These are phyloP conservation scores for Zasmidium cellare DNA, from an alignment of 2,329 filamentous ascomycete genomes.

Conservation along the genomic window DNA sequence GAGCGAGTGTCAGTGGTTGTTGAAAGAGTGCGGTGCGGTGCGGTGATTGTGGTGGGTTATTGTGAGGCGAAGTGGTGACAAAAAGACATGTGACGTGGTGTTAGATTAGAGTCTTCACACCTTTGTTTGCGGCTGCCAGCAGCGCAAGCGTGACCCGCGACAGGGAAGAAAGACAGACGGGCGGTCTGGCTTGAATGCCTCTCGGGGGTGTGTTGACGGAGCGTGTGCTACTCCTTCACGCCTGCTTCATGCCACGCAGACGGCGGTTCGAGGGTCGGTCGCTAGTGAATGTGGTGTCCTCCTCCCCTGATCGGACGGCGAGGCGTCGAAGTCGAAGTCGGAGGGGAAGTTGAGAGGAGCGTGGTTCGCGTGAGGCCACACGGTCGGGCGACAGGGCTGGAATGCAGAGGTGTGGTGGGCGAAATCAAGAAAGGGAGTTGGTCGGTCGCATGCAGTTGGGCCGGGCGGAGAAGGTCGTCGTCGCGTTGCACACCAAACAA, in stretches of 20 bases:
- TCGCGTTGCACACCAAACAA: conserved; percentile 6
- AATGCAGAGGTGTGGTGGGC: background rate
- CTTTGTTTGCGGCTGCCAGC: conserved; percentile 25
- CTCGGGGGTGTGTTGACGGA: background rate
- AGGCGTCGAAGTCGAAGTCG: background rate
- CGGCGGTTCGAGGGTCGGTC: background rate
- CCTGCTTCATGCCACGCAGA: conserved; percentile 6
- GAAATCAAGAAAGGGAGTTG: conserved; percentile 6
- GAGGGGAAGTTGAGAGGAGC: background rate
- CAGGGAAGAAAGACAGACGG: conserved; percentile 9
- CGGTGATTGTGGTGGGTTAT: background rate
- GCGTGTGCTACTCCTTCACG: background rate
- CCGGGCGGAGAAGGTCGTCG: background rate
- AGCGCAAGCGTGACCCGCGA: conserved; percentile 22
- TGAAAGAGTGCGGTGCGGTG: background rate
- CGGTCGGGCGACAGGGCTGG: conserved; percentile 1
- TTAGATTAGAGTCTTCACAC: conserved; percentile 10
- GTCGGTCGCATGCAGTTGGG: conserved; percentile 10
- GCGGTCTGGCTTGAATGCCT: background rate
- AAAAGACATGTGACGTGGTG: conserved; percentile 13
- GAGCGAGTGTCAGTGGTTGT: background rate
- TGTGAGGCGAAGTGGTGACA: background rate
- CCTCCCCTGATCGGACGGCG: background rate
- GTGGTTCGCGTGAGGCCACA: background rate
- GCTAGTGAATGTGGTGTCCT: background rate